Evolutionary conservation across 306 rosid genomes (phyloP).

Genomic region (Pterocarpus santalinus): DNA sequence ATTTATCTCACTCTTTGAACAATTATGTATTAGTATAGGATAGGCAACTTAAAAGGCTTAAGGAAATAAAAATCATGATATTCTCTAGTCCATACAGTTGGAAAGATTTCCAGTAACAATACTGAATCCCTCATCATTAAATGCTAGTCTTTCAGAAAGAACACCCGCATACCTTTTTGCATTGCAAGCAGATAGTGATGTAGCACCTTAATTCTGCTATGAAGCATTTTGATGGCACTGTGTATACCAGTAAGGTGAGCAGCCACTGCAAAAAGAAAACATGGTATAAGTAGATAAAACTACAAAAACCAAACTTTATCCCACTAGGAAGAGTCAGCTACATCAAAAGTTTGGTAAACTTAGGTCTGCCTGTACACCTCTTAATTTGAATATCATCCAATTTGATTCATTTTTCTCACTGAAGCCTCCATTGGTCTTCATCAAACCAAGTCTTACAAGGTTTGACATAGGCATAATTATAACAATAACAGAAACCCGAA

Average conservation of each 20-base stretch:
- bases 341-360: slow-evolving; percentile 9
- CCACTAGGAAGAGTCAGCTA: slow-evolving; percentile 12
- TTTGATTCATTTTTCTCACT: slow-evolving; percentile 17
- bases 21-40: neutral
- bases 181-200: slow-evolving; percentile 89
- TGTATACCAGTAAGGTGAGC: slow-evolving; percentile 97
- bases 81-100: neutral
- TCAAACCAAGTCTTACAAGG: neutral
- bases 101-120: slow-evolving; percentile 23
- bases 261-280: slow-evolving; percentile 71
- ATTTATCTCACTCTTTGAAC: slow-evolving; percentile 23
- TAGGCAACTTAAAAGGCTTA: slow-evolving; percentile 5
- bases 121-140: slow-evolving; percentile 11
- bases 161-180: slow-evolving; percentile 76
- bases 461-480: slow-evolving; percentile 12
- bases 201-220: slow-evolving; percentile 90
- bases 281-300: slow-evolving; percentile 18
- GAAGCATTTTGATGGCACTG: slow-evolving; percentile 98
- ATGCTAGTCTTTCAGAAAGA: slow-evolving; percentile 35
- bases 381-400: slow-evolving; percentile 12
- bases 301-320: neutral
- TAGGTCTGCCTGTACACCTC: slow-evolving; percentile 1
- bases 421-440: slow-evolving; percentile 5
- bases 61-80: slow-evolving; percentile 8
- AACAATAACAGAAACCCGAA: slow-evolving; percentile 4